Base-by-base conservation (phyloP, 139 green algal genomes). In the Desmodesmus armatus region DNA sequence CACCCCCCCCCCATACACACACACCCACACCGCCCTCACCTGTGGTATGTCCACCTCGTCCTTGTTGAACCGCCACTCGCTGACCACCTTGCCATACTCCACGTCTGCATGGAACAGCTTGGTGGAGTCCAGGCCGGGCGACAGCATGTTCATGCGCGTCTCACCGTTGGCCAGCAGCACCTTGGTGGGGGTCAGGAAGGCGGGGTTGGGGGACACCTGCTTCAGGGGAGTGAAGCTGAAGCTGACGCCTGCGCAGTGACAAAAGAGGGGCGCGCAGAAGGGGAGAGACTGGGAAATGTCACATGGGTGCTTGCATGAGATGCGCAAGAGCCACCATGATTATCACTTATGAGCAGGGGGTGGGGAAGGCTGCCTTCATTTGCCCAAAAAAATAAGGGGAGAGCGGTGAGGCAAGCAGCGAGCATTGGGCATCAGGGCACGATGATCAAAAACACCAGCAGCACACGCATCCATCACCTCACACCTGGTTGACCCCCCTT, bases 101-200 rank as follows among this genome's bases (percentile, higher is more conserved):
- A 93, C 89, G 79, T 95, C 91, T 19, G 93, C 90, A 39, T 96
- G 91, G 65, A 91, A 91, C 87, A 98, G 40, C 39, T 85, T 85
- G 72, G 87, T 87, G 40, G 73, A 73, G 27, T 82, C 79, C 35
- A n/a, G 55, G 31, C 89, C 87, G 6, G 94, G 95, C 5, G 71
- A 96, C 37, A 99, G 90, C 87, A 99, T 92, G 90, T 98, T 96
- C 94, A 99, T 97, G 39, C 83, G 88, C 27, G 81, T 88, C 91
- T 99, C 96, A n/a, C 88, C 63, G 23, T 91, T 65, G 74, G 96
- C 92, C 21, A 99, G 86, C 79, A 98, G 76, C 51, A 93, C 67
- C 51, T 75, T 84, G 40, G 35, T 58, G 44, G 77, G 75, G 7
- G 51, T 89, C 39, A 83, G 73, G 27, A 40, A 40, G 43, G 78